Evolutionary conservation across 805 yeast genomes (phyloP).

Genomic region (Teunomyces lycoperdinae): DNA sequence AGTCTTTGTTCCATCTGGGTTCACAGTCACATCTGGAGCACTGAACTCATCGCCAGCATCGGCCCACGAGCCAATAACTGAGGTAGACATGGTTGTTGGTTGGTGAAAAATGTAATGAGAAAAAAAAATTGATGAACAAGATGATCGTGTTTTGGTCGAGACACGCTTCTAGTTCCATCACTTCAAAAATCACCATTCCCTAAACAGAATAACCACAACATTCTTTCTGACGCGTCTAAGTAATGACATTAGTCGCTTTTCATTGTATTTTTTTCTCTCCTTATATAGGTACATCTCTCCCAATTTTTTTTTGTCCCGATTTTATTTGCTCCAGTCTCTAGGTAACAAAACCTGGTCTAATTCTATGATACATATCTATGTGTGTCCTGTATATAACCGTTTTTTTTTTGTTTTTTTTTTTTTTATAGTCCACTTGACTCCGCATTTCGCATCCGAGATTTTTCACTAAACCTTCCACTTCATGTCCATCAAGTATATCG

Average conservation of each 20-base stretch:
- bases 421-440: not conserved
- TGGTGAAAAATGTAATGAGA: slow-evolving; percentile 4
- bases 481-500: slow-evolving; percentile 45
- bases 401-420: too few relatives aligned
- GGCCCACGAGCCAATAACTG: slow-evolving; percentile 58
- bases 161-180: not conserved
- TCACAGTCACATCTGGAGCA: slow-evolving; percentile 69
- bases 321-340: too few relatives aligned
- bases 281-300: too few relatives aligned
- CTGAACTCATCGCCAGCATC: slow-evolving; percentile 72
- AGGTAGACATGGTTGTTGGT: slow-evolving; percentile 24
- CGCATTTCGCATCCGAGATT: slow-evolving; percentile 2
- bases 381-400: too few relatives aligned
- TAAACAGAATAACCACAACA: not conserved
- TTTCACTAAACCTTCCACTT: not conserved
- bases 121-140: not conserved
- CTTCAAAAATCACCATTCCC: not conserved
- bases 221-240: too few relatives aligned
- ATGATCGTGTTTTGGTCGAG: not conserved
- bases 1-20: slow-evolving; percentile 88
- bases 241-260: too few relatives aligned
- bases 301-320: too few relatives aligned
- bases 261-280: too few relatives aligned
- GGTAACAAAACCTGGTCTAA: too few relatives aligned
- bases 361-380: too few relatives aligned